A percentile compares a stretch with the other conserved stretches of the same genome.
Conservation (phyloP, 2,329 filamentous ascomycete species). For the Fusarium nelsonii region DNA sequence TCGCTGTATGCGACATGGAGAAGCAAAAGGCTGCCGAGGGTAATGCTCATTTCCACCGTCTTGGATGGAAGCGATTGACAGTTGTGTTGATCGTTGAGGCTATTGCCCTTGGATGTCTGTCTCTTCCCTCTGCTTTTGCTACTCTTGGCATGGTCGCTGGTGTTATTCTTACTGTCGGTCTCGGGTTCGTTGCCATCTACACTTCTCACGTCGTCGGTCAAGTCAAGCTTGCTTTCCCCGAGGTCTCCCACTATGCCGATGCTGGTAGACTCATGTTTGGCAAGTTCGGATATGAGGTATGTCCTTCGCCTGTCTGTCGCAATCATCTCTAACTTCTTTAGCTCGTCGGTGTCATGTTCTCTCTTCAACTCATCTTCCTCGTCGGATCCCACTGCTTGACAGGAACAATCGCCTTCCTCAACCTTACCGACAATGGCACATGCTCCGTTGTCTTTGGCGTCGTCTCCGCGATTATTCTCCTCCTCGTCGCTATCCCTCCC, state of each 20-base stretch:
- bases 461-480: constrained; percentile 60
- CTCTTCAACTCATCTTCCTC: constrained; percentile 75
- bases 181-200: constrained; percentile 62
- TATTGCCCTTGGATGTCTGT: constrained; percentile 66
- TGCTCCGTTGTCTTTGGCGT: constrained; percentile 62
- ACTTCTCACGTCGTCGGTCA: constrained; percentile 62
- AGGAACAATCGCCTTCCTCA: constrained; percentile 76
- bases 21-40: constrained; percentile 61
- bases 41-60: constrained; percentile 62
- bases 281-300: constrained; percentile 66
- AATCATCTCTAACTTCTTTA: background rate
- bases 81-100: constrained; percentile 69
- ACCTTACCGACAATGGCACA: constrained; percentile 67
- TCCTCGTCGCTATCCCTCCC: constrained; percentile 61
- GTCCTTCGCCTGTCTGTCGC: background rate
- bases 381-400: constrained; percentile 79
- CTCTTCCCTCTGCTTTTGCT: constrained; percentile 65
- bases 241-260: constrained; percentile 75
- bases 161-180: constrained; percentile 56
- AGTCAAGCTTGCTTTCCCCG: constrained; percentile 64
- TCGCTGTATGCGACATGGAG: constrained; percentile 60
- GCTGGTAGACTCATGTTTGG: constrained; percentile 73
- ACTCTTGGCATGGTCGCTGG: constrained; percentile 67
- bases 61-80: constrained; percentile 69
- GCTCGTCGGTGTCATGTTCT: constrained; percentile 70